Conservation (phyloP, 2,329 filamentous ascomycete species). For the Phyllosticta ampelicida region DNA sequence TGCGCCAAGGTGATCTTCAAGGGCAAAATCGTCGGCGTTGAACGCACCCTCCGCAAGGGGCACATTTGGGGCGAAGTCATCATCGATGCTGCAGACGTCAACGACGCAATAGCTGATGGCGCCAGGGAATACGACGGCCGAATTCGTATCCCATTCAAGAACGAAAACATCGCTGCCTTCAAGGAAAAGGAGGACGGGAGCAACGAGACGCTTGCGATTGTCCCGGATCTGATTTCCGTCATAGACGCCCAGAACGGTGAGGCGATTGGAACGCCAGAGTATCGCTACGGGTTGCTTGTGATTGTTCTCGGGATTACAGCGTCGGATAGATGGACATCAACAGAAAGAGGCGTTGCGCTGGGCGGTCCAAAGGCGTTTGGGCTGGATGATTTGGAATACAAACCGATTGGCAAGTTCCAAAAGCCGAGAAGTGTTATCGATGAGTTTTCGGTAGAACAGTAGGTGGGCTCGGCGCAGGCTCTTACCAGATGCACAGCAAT, state of each 20-base stretch:
- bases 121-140: not conserved
- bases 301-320: constrained; percentile 45
- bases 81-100: constrained; percentile 16
- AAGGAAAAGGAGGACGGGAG: constrained; percentile 23
- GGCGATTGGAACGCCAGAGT: constrained; percentile 44
- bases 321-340: constrained; percentile 44
- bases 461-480: not conserved
- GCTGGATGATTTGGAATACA: constrained; percentile 39
- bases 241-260: constrained; percentile 38
- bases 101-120: constrained; percentile 8
- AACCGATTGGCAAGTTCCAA: constrained; percentile 38
- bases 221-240: constrained; percentile 36
- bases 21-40: constrained; percentile 36
- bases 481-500: not conserved
- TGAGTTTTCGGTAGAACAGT: constrained; percentile 27
- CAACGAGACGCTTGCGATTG: constrained; percentile 26
- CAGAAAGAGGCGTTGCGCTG: constrained; percentile 37
- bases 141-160: constrained; percentile 19
- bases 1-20: constrained; percentile 33
- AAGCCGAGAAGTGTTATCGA: constrained; percentile 45
- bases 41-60: constrained; percentile 31
- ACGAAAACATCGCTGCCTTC: constrained; percentile 20
- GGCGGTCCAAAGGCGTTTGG: constrained; percentile 42
- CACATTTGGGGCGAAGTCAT: constrained; percentile 33
- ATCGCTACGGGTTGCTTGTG: constrained; percentile 43